phyloP scores from a whole-genome alignment of 129 eudicot species.

The Helianthus annuus region HanXRQr2.0-SUNRISE NC_035436.2:32681487-32681986 shows the following conservation, averaged over 20 bases:
- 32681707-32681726: conserved; percentile 34
- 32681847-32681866: no score
- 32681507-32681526: conserved; percentile 42
- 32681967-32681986: no score
- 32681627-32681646: conserved; percentile 42
- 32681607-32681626: conserved; percentile 35
- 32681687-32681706: conserved; percentile 31
- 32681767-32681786: conserved; percentile 24
- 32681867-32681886: no score
- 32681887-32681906: no score
- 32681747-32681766: conserved; percentile 46
- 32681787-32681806: neutral
- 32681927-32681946: no score
- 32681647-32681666: conserved; percentile 18
- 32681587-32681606: conserved; percentile 37
- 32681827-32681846: no score
- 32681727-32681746: conserved; percentile 48
- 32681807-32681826: neutral
- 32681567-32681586: conserved; percentile 33
- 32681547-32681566: conserved; percentile 37
- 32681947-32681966: no score
- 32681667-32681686: conserved; percentile 40
- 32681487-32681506: conserved; percentile 42
- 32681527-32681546: conserved; percentile 40
- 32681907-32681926: no score